Evolutionary conservation across 148 eudicot species (phyloP).

Genomic region (Drosera capensis): DNA sequence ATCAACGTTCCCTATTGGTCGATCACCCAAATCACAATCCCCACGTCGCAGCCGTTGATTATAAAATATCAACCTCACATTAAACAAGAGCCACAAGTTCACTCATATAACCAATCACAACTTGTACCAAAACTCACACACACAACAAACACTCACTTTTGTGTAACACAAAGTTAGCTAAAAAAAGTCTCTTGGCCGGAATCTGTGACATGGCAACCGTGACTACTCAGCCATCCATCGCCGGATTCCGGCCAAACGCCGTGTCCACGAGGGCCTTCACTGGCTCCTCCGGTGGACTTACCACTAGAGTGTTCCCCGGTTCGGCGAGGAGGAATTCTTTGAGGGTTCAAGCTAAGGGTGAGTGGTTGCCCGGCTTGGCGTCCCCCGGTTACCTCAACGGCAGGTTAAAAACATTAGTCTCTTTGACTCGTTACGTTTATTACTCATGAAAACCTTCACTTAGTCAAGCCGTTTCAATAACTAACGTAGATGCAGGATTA

Average conservation of each 20-base stretch:
- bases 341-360: constrained; percentile 85
- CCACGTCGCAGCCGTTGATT: constrained; percentile 44
- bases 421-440: background rate
- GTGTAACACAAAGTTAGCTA: background rate
- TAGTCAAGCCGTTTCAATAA: background rate
- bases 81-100: constrained; percentile 43
- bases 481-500: background rate
- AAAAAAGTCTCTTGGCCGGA: constrained; percentile 1
- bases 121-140: constrained; percentile 7
- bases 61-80: constrained; percentile 12
- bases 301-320: constrained; percentile 19
- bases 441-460: background rate
- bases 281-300: constrained; percentile 55
- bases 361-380: constrained; percentile 91
- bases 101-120: background rate
- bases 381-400: constrained; percentile 80
- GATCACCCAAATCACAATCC: constrained; percentile 7
- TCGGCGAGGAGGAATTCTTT: constrained; percentile 22
- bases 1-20: constrained; percentile 24
- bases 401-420: constrained; percentile 23
- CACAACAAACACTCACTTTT: background rate
- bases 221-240: constrained; percentile 73
- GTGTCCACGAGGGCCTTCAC: constrained; percentile 39
- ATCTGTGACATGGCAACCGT: constrained; percentile 48
- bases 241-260: constrained; percentile 63